phyloP scores from a whole-genome alignment of 305 asterid species.

The Lippia alba region DNA sequence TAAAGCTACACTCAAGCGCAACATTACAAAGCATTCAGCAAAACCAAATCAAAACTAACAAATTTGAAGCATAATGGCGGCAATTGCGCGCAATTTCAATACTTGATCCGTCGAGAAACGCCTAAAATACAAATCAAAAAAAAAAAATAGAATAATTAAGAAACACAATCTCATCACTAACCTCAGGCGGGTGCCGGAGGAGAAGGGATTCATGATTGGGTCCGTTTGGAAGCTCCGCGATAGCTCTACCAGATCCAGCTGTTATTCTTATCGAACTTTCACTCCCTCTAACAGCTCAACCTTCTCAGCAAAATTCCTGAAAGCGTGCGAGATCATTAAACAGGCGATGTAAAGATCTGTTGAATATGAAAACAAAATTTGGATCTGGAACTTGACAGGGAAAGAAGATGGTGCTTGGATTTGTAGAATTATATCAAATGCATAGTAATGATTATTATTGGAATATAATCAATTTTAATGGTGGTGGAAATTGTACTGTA shows the following conservation, averaged over 20 bases:
- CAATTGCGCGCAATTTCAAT: conserved; percentile 19
- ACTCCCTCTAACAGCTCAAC: conserved; percentile 47
- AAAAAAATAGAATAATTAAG: background rate
- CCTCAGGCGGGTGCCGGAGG: conserved; percentile 95
- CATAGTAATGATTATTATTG: conserved; percentile 7
- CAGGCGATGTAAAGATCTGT: conserved; percentile 44
- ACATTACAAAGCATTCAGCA: conserved; percentile 25
- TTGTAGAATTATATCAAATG: conserved; percentile 20
- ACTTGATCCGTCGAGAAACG: conserved; percentile 23
- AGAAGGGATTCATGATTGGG: conserved; percentile 92
- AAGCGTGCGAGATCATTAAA: conserved; percentile 35
- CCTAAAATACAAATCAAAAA: conserved; percentile 1
- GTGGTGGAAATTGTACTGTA: conserved; percentile 16
- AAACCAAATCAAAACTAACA: conserved; percentile 20
- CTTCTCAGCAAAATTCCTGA: conserved; percentile 27
- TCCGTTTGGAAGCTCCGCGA: conserved; percentile 67
- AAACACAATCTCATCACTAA: conserved; percentile 33
- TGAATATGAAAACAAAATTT: conserved; percentile 30
- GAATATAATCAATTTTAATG: conserved; percentile 12
- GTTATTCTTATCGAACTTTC: conserved; percentile 18
- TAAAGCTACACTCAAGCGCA: conserved; percentile 22
- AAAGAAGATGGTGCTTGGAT: conserved; percentile 19
- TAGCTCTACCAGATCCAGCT: conserved; percentile 83
- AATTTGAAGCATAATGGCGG: conserved; percentile 24
- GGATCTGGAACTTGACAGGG: conserved; percentile 43